Evolutionary conservation across 164 flowering plant genomes (phyloP).

Genomic region (Magnolia kwangsiensis): DNA sequence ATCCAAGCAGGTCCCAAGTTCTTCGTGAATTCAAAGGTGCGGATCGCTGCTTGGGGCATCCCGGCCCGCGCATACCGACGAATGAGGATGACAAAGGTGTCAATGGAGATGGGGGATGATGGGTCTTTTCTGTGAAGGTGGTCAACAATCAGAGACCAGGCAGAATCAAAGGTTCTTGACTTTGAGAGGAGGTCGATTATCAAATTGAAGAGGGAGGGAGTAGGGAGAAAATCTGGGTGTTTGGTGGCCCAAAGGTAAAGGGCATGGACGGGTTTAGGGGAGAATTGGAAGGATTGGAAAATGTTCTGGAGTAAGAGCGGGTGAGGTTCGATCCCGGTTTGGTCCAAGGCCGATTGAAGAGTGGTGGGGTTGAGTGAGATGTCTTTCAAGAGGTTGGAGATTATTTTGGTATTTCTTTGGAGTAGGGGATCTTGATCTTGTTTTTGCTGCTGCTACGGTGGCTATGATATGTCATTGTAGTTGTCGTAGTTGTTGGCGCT

Average conservation of each 20-base stretch:
- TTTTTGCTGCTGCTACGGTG: neutral
- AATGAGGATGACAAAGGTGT: conserved; percentile 48
- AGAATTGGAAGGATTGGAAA: conserved; percentile 47
- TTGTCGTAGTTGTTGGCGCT: neutral
- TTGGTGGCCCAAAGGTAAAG: conserved; percentile 64
- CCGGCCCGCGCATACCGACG: conserved; percentile 72
- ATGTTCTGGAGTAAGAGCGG: conserved; percentile 31
- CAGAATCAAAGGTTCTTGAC: conserved; percentile 53
- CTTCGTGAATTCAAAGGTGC: conserved; percentile 54
- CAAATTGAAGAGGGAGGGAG: conserved; percentile 41
- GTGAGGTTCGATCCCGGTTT: conserved; percentile 37
- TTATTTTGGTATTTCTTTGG: neutral
- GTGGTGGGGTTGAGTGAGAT: neutral
- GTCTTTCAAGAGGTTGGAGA: conserved; percentile 5
- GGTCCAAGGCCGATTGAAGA: conserved; percentile 31
- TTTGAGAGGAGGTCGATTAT: conserved; percentile 55
- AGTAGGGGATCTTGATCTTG: neutral
- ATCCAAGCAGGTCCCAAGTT: conserved; percentile 19
- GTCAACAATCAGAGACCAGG: conserved; percentile 56
- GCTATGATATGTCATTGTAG: neutral
- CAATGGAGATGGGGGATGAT: conserved; percentile 11
- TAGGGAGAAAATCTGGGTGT: conserved; percentile 33
- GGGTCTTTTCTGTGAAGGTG: conserved; percentile 5
- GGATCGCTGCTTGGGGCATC: conserved; percentile 47
- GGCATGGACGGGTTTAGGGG: conserved; percentile 48